Evolutionary conservation across 768 basidiomycete species (phyloP).

Genomic region (Pleurotus tuoliensis): DNA sequence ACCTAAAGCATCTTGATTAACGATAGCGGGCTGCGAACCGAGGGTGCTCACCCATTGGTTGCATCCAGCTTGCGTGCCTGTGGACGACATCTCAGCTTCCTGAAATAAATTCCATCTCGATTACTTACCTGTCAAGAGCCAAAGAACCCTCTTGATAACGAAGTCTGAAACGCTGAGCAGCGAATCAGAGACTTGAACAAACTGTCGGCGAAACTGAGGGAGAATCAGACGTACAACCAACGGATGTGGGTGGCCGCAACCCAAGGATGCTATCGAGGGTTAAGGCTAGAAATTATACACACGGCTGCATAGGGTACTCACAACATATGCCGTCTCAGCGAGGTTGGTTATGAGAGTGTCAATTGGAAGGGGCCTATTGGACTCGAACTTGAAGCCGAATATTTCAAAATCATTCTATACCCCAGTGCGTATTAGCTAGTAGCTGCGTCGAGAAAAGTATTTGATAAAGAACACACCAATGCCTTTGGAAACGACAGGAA

Average conservation of each 20-base stretch:
- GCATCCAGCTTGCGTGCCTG: slow-evolving; percentile 51
- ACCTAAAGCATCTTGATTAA: slow-evolving; percentile 26
- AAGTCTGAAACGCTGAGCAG: slow-evolving; percentile 42
- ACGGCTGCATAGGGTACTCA: slow-evolving; percentile 19
- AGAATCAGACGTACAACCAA: slow-evolving; percentile 43
- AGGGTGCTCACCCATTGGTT: slow-evolving; percentile 49
- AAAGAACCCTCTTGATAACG: slow-evolving; percentile 55
- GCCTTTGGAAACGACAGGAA: slow-evolving; percentile 60
- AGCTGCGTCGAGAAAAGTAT: too few relatives aligned
- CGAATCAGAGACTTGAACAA: not conserved
- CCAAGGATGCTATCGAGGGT: slow-evolving; percentile 47
- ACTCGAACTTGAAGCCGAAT: slow-evolving; percentile 43
- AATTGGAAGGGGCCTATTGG: slow-evolving; percentile 35
- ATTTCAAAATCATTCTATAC: slow-evolving; percentile 50
- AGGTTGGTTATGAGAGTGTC: slow-evolving; percentile 55
- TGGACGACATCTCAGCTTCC: slow-evolving; percentile 22
- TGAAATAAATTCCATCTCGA: slow-evolving; percentile 1
- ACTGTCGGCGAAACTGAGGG: not conserved
- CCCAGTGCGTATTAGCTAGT: too few relatives aligned
- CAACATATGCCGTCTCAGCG: slow-evolving; percentile 49
- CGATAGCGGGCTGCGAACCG: not conserved
- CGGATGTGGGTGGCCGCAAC: slow-evolving; percentile 49
- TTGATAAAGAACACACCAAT: slow-evolving; percentile 25
- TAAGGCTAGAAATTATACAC: not conserved
- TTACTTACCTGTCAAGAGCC: slow-evolving; percentile 50